Conservation (phyloP, 306 rosid genomes). For the Cajanus cajan region DNA sequence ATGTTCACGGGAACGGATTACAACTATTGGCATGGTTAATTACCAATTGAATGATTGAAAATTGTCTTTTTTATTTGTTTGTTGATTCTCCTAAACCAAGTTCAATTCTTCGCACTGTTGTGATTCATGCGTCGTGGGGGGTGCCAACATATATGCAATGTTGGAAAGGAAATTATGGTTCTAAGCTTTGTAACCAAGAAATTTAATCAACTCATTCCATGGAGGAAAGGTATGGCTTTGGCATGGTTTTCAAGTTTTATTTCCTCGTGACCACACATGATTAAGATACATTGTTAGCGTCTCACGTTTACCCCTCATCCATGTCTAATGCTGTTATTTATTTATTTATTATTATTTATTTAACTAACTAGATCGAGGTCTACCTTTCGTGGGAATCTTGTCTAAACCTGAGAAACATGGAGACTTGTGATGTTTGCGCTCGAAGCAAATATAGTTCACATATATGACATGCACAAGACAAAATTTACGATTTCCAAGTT, state of each 20-base stretch:
- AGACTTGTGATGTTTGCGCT: neutral
- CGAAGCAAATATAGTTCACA: neutral
- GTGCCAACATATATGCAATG: neutral
- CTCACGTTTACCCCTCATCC: neutral
- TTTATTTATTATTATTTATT: neutral
- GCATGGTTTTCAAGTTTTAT: slow-evolving; percentile 51
- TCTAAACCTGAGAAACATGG: neutral
- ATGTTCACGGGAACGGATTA: neutral
- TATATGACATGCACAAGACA: neutral
- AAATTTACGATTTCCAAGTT: neutral
- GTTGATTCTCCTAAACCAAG: neutral
- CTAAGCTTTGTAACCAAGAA: slow-evolving; percentile 53
- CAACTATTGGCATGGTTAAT: too few relatives aligned
- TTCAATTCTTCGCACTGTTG: slow-evolving; percentile 20
- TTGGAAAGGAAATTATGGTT: slow-evolving; percentile 11
- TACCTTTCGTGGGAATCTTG: neutral
- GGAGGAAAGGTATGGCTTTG: slow-evolving; percentile 59
- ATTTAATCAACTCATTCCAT: slow-evolving; percentile 19
- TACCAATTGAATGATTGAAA: slow-evolving; percentile 10
- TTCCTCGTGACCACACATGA: slow-evolving; percentile 29
- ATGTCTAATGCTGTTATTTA: neutral
- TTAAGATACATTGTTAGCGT: neutral
- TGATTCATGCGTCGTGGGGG: neutral
- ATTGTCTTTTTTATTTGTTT: neutral
- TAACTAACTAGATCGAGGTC: neutral